phyloP scores from a whole-genome alignment of 768 basidiomycete genomes.

The Trametes cingulata region DNA sequence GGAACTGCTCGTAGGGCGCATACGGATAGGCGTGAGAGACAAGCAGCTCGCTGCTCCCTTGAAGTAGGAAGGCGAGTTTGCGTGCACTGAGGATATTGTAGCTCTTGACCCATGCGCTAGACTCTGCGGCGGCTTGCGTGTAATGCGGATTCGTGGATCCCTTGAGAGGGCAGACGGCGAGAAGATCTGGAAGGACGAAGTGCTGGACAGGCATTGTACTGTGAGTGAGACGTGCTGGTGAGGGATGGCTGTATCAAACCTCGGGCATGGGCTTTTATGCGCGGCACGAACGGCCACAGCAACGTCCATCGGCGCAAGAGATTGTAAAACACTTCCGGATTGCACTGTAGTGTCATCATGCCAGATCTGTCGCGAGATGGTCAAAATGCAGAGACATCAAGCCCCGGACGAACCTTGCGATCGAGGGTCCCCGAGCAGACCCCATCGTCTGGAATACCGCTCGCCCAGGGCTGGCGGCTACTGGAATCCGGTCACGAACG shows the following conservation, averaged over 20 bases:
- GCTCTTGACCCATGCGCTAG: constrained; percentile 64
- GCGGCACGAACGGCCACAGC: not conserved
- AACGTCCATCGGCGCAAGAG: not conserved
- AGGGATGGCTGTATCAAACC: not conserved
- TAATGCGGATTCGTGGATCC: constrained; percentile 62
- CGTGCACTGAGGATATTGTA: constrained; percentile 61
- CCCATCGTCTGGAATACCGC: not conserved
- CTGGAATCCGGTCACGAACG: not conserved
- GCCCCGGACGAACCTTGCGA: not conserved
- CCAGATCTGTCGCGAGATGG: constrained; percentile 3
- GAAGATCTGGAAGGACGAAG: constrained; percentile 60
- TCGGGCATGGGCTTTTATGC: constrained; percentile 8
- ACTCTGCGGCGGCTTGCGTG: constrained; percentile 55
- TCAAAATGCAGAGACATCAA: constrained; percentile 10
- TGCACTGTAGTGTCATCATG: not conserved
- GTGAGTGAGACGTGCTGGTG: not conserved
- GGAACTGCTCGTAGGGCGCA: constrained; percentile 58
- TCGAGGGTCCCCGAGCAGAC: constrained; percentile 1
- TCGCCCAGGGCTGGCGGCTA: not conserved
- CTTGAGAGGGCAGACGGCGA: constrained; percentile 47
- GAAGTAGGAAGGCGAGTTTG: constrained; percentile 64
- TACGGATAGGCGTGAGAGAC: constrained; percentile 66
- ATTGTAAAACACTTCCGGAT: not conserved
- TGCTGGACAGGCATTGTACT: constrained; percentile 26
- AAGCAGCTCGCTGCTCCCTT: constrained; percentile 63